Evolutionary conservation across 495 filamentous ascomycete species (phyloP).

Genomic region (Neurospora discreta): DNA sequence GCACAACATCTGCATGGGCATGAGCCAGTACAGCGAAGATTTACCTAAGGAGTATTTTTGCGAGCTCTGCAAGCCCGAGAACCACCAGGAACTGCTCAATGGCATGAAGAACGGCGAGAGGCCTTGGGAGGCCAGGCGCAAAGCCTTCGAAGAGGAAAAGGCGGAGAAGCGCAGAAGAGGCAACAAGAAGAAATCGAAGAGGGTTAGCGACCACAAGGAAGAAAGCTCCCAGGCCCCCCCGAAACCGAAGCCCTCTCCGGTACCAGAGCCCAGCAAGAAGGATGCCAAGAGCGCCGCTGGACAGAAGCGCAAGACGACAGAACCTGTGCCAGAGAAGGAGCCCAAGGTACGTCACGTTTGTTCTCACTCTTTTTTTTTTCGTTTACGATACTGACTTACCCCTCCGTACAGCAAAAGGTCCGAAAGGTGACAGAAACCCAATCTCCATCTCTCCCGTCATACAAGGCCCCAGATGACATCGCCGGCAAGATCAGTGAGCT

Average conservation of each 20-base stretch:
- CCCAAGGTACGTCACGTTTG: conserved; percentile 21
- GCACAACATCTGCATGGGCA: conserved; percentile 89
- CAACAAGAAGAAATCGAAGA: conserved; percentile 35
- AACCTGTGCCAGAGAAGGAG: conserved; percentile 33
- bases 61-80: conserved; percentile 75
- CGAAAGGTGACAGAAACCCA: conserved; percentile 40
- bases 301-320: conserved; percentile 34
- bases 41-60: conserved; percentile 76
- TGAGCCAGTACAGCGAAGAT: conserved; percentile 63
- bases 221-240: conserved; percentile 23
- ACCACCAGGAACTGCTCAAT: conserved; percentile 63
- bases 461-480: conserved; percentile 28
- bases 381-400: neutral
- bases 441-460: conserved; percentile 17
- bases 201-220: conserved; percentile 39
- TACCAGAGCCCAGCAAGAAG: conserved; percentile 27
- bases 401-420: conserved; percentile 29
- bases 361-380: neutral
- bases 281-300: conserved; percentile 13
- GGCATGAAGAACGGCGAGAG: conserved; percentile 68
- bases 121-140: conserved; percentile 67
- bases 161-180: conserved; percentile 26
- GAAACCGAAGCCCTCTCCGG: conserved; percentile 19
- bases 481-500: conserved; percentile 29
- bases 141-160: conserved; percentile 37